phyloP scores from a whole-genome alignment of 805 yeast species.

The Metschnikowia amazonensis region DNA sequence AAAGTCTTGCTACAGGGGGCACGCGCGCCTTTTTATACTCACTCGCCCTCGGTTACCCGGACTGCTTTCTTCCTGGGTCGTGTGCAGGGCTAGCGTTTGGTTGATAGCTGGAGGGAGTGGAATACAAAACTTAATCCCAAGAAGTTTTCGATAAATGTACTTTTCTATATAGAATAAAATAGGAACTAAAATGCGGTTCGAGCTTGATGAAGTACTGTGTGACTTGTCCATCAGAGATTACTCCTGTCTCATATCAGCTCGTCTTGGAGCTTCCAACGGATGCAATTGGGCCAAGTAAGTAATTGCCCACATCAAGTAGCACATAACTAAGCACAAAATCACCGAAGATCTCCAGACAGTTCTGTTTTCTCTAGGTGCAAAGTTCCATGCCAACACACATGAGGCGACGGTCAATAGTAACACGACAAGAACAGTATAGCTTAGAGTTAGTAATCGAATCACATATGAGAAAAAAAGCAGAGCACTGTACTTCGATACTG shows the following conservation, averaged over 20 bases:
- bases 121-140: background rate
- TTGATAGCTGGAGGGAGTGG: background rate
- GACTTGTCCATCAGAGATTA: constrained; percentile 1
- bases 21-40: constrained; percentile 9
- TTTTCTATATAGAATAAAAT: background rate
- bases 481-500: too few relatives aligned
- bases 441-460: constrained; percentile 19
- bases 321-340: constrained; percentile 68
- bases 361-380: constrained; percentile 76
- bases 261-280: constrained; percentile 86
- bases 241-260: constrained; percentile 89
- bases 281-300: constrained; percentile 85
- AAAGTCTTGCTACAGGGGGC: background rate
- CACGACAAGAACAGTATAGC: constrained; percentile 69
- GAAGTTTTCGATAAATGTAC: background rate
- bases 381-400: constrained; percentile 71
- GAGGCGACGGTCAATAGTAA: constrained; percentile 54
- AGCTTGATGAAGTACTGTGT: background rate
- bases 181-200: constrained; percentile 4
- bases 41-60: constrained; percentile 9
- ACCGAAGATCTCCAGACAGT: constrained; percentile 46
- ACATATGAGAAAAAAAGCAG: background rate
- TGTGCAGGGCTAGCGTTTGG: background rate
- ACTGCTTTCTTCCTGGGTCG: background rate
- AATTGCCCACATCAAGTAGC: constrained; percentile 88